Evolutionary conservation across 495 filamentous ascomycete genomes (phyloP).

Genomic region (Chlorociboria aeruginascens): DNA sequence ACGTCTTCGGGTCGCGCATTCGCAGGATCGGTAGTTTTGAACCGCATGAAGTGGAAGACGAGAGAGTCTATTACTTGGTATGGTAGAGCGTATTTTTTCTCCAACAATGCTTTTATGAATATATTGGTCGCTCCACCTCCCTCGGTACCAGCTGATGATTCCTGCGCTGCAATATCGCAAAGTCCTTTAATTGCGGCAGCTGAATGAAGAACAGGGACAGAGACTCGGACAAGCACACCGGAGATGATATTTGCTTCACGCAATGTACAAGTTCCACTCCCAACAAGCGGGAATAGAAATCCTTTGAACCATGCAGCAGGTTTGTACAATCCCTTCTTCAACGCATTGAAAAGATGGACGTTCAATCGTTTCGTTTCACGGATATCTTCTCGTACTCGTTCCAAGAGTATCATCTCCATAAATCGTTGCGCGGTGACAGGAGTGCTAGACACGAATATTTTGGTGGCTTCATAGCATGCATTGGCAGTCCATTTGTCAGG

Average conservation of each 20-base stretch:
- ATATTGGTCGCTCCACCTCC: conserved; percentile 76
- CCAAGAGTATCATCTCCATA: conserved; percentile 68
- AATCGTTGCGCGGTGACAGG: conserved; percentile 67
- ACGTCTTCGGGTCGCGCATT: conserved; percentile 29
- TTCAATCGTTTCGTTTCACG: conserved; percentile 83
- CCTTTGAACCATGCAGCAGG: conserved; percentile 96
- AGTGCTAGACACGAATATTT: conserved; percentile 76
- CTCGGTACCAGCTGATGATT: conserved; percentile 58
- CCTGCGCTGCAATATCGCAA: conserved; percentile 86
- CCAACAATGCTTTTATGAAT: conserved; percentile 81
- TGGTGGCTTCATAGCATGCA: conserved; percentile 73
- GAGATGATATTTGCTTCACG: conserved; percentile 86
- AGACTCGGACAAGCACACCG: conserved; percentile 67
- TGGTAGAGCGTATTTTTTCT: conserved; percentile 94
- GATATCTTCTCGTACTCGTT: conserved; percentile 81
- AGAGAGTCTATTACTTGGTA: conserved; percentile 89
- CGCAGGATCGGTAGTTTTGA: conserved; percentile 45
- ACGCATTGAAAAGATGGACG: conserved; percentile 81
- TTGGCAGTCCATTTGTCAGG: conserved; percentile 84
- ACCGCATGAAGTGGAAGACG: conserved; percentile 92
- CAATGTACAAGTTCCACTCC: conserved; percentile 60
- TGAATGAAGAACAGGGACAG: conserved; percentile 78
- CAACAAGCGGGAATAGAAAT: conserved; percentile 79
- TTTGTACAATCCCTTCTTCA: conserved; percentile 92
- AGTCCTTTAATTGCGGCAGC: conserved; percentile 82